Evolutionary conservation across 176 grass and related monocot genomes (phyloP).

Genomic region (Panicum miliaceum): DNA sequence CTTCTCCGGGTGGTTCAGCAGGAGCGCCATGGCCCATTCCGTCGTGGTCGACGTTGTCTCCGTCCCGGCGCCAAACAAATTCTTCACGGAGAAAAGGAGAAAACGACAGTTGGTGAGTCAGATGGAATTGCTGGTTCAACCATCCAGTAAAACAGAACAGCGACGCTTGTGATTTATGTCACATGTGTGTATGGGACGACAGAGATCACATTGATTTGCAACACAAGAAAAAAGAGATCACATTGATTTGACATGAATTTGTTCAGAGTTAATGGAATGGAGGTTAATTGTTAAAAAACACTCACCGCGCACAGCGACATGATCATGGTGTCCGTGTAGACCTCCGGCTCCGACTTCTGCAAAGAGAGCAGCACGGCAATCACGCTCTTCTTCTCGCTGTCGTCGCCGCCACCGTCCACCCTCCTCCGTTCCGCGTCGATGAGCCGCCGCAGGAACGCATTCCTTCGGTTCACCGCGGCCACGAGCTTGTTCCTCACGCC

Average conservation of each 20-base stretch:
- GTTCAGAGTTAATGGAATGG: background rate
- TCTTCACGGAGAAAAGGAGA: background rate
- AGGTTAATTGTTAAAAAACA: background rate
- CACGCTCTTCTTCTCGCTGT: conserved; percentile 38
- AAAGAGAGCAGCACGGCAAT: conserved; percentile 43
- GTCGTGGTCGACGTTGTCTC: conserved; percentile 23
- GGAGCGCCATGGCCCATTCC: conserved; percentile 14
- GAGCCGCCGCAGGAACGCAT: conserved; percentile 33
- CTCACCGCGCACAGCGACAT: conserved; percentile 41
- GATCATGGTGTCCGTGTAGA: conserved; percentile 53
- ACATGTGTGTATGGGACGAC: background rate
- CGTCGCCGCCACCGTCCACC: background rate
- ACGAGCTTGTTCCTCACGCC: conserved; percentile 38
- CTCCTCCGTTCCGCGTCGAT: conserved; percentile 41
- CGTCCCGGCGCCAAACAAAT: background rate
- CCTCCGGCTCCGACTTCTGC: conserved; percentile 49
- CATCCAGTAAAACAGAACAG: conserved; percentile 2
- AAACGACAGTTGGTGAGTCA: background rate
- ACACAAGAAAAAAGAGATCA: no score
- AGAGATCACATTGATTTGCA: background rate
- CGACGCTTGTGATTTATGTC: background rate
- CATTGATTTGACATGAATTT: background rate
- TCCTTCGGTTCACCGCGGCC: conserved; percentile 2
- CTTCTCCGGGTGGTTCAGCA: conserved; percentile 3
- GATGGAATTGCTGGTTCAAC: background rate